These are phyloP conservation scores for Stephanodiscus minutulus DNA, from an alignment of 108 stramenopile species.

Conservation along the genomic window DNA sequence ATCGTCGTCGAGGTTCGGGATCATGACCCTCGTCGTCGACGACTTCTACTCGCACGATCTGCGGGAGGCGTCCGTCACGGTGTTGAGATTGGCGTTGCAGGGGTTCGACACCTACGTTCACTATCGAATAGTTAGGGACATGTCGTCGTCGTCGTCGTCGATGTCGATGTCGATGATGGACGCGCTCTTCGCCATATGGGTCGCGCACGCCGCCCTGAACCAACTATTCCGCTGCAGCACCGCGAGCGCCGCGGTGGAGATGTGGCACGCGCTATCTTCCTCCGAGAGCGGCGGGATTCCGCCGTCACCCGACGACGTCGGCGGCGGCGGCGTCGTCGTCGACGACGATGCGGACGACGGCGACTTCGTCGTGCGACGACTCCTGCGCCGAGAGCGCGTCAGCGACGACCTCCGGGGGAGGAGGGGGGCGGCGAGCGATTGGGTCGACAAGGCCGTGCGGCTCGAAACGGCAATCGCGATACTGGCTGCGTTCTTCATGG, in stretches of 20 bases:
- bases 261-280: constrained; percentile 36
- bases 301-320: not conserved
- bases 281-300: not conserved
- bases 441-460: constrained; percentile 48
- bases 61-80: constrained; percentile 21
- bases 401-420: constrained; percentile 25
- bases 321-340: not conserved
- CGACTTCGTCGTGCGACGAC: constrained; percentile 45
- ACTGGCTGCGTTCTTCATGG: constrained; percentile 40
- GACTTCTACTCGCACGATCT: constrained; percentile 50
- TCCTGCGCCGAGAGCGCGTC: constrained; percentile 37
- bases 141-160: constrained; percentile 14
- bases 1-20: constrained; percentile 46
- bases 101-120: constrained; percentile 54
- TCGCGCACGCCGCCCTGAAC: constrained; percentile 58
- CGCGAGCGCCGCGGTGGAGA: constrained; percentile 48
- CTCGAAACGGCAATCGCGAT: constrained; percentile 43
- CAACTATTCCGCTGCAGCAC: constrained; percentile 60
- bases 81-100: constrained; percentile 48
- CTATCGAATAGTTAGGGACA: constrained; percentile 44
- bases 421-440: constrained; percentile 31
- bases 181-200: constrained; percentile 47
- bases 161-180: constrained; percentile 18
- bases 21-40: constrained; percentile 59
- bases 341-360: constrained; percentile 5